Evolutionary conservation across 345 rosid species (phyloP).

Genomic region (Gossypioides kirkii): DNA sequence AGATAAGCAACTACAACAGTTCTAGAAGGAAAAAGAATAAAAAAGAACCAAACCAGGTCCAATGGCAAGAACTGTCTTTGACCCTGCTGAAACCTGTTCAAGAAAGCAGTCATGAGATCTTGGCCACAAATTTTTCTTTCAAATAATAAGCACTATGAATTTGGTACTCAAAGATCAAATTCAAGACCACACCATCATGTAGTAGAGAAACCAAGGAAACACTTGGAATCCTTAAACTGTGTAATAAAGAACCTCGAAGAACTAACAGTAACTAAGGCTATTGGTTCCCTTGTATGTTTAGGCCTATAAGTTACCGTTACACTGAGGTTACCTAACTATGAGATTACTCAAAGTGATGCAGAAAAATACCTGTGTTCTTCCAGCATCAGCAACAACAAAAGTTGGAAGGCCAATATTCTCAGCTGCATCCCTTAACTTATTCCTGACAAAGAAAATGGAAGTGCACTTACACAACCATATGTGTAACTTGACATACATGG

Average conservation of each 20-base stretch:
- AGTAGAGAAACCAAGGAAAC: background rate
- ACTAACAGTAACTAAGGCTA: background rate
- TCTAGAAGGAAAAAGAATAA: background rate
- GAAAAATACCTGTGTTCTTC: conserved; percentile 65
- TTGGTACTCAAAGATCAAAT: background rate
- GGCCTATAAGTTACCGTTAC: background rate
- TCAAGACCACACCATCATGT: background rate
- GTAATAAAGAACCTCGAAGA: background rate
- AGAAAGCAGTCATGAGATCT: background rate
- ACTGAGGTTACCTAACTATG: background rate
- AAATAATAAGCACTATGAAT: background rate
- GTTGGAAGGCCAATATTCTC: conserved; percentile 78
- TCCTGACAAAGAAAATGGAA: conserved; percentile 38
- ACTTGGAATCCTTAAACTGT: background rate
- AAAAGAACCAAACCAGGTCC: conserved; percentile 55
- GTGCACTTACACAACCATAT: conserved; percentile 1
- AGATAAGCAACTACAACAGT: background rate
- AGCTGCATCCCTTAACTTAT: conserved; percentile 70
- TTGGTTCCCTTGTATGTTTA: background rate
- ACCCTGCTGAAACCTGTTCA: conserved; percentile 72
- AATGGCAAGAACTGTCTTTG: conserved; percentile 81
- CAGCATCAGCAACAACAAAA: conserved; percentile 95
- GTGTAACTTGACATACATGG: background rate
- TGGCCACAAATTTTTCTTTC: background rate
- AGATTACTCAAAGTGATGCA: background rate